A percentile compares a stretch with the other conserved stretches of the same genome.
Evolutionary conservation across 1,284 basidiomycete genomes (phyloP).

Genomic region (Malassezia slooffiae): DNA sequence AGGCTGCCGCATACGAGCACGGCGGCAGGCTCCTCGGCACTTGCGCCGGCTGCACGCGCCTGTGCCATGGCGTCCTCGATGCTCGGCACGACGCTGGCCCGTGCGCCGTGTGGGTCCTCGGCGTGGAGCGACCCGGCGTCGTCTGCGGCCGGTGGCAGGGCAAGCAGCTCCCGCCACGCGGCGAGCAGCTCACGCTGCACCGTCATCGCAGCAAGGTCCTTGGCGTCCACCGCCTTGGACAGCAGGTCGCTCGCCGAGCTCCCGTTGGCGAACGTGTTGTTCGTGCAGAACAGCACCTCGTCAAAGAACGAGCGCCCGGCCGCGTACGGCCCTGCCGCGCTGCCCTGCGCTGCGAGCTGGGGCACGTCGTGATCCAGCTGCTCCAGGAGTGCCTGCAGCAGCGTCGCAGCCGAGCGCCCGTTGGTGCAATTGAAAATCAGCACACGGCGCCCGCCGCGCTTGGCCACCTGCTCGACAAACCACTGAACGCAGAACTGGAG

Average conservation of each 20-base stretch:
- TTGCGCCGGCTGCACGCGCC: slow-evolving; percentile 47
- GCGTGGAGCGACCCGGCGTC: not conserved
- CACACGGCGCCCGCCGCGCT: slow-evolving; percentile 49
- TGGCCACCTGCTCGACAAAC: slow-evolving; percentile 50
- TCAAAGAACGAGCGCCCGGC: slow-evolving; percentile 55
- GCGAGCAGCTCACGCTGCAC: slow-evolving; percentile 31
- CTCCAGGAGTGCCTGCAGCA: slow-evolving; percentile 58
- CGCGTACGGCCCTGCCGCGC: no score
- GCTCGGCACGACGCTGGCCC: slow-evolving; percentile 63
- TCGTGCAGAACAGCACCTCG: slow-evolving; percentile 84
- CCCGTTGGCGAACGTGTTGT: slow-evolving; percentile 82
- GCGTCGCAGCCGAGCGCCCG: slow-evolving; percentile 66
- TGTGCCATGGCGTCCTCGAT: slow-evolving; percentile 64
- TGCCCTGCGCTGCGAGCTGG: no score
- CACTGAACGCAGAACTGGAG: slow-evolving; percentile 75
- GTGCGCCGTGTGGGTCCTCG: no score
- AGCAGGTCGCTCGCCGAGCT: slow-evolving; percentile 60
- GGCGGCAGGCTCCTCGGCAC: slow-evolving; percentile 50
- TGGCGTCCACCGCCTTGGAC: slow-evolving; percentile 26
- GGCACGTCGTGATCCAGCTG: slow-evolving; percentile 13
- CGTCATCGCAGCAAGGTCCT: slow-evolving; percentile 26
- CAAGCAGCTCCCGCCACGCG: slow-evolving; percentile 27
- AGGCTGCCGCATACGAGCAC: slow-evolving; percentile 83
- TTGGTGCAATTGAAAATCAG: slow-evolving; percentile 94
- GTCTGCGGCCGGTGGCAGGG: not conserved